Evolutionary conservation across 352 stramenopile species (phyloP), one percentile per base, ranked within the genome.

Genomic region (Phytophthora meadii): DNA sequence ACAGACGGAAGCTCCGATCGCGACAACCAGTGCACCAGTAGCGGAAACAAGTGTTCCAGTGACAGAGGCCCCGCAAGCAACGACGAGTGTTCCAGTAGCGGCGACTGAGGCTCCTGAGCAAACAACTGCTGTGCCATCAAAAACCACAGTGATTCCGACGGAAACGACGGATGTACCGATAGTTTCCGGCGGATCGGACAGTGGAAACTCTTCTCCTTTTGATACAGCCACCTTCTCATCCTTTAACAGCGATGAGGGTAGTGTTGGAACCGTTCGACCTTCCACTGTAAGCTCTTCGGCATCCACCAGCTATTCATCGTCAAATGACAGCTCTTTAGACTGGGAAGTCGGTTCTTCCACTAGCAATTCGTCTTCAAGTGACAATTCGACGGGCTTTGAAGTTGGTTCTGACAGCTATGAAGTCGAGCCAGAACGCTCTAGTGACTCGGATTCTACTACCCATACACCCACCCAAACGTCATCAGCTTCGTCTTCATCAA

Each of bases 51-150:
- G 36, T 42, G 36, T 17, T 4, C 36, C 36, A 17, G 15, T 42
- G 12, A 22, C 36, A 1, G 12, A 42, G 34, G 51, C 37, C n/a
- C 40, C 27, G 28, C 27, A n/a, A 30, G 40, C 40, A 22, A 53
- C 22, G 24, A 79, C 77, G 36, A 82, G 68, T 65, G 81, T 77
- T 59, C 68, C 82, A 49, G 64, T 80, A 10, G 65, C 74, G 51
- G 61, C 80, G 40, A 40, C 54, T 34, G 55, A 48, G n/a, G 45
- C 57, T 24, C 47, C 37, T 14, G 45, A 8, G 3, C 32, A 54
- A 25, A 65, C 47, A 40, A 60, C 25, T 11, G 9, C 54, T 22
- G 46, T 34, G 15, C 15, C 45, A 36, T 15, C 46, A 25, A 39
- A 4, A 37, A 25, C 40, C 17, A 54, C 25, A 49, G 30, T 22